Percentiles rank a stretch among this genome's conserved stretches.
Evolutionary conservation across 768 basidiomycete species (phyloP).

Genomic region (Russula sp.): DNA sequence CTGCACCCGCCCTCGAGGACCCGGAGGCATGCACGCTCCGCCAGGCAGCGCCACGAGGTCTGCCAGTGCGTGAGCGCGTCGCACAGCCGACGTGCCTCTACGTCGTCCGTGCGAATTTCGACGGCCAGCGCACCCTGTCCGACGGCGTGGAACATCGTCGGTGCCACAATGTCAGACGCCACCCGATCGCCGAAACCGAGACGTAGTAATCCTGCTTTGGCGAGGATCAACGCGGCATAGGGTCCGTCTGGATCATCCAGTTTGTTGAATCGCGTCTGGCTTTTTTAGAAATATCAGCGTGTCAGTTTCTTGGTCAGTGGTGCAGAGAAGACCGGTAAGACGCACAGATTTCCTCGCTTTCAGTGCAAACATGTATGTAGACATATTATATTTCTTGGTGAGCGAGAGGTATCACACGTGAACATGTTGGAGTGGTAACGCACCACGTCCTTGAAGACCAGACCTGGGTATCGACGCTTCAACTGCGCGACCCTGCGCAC

Average conservation of each 20-base stretch:
- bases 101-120: conserved; percentile 70
- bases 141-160: conserved; percentile 79
- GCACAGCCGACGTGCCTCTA: conserved; percentile 54
- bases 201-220: conserved; percentile 86
- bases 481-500: conserved; percentile 90
- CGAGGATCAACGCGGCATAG: conserved; percentile 86
- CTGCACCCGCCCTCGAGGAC: conserved; percentile 95
- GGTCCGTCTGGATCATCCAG: conserved; percentile 76
- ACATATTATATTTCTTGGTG: neutral
- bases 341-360: conserved; percentile 88
- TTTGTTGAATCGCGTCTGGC: conserved; percentile 87
- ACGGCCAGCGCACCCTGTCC: conserved; percentile 90
- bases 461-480: conserved; percentile 62
- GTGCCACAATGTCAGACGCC: conserved; percentile 64
- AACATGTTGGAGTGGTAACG: conserved; percentile 30
- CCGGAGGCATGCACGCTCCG: conserved; percentile 84
- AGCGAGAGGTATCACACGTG: neutral
- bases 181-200: conserved; percentile 68
- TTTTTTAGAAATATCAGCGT: conserved; percentile 25
- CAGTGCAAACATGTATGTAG: neutral
- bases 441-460: conserved; percentile 85
- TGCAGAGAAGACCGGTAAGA: conserved; percentile 14
- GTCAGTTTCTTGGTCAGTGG: neutral
- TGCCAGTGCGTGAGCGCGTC: conserved; percentile 62
- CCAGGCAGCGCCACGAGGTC: conserved; percentile 69